A percentile compares a stretch with the other conserved stretches of the same genome.
Conservation (phyloP, 192 early-diverging fungal species). For the Spizellomyces punctatus region DNA sequence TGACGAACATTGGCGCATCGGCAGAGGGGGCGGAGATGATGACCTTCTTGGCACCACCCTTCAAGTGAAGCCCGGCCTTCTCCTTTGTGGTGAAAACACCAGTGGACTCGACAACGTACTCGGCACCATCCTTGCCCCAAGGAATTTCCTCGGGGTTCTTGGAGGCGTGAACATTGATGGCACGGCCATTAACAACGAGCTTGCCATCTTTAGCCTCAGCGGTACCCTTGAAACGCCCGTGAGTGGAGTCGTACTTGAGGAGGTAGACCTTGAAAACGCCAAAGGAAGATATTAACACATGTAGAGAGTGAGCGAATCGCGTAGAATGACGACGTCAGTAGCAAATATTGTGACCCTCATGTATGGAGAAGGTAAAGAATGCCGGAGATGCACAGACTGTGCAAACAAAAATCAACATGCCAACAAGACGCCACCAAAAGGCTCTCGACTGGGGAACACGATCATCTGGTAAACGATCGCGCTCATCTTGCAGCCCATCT, state of each 20-base stretch:
- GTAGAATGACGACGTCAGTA: neutral
- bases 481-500: too few species aligned
- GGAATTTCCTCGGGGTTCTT: slow-evolving; percentile 86
- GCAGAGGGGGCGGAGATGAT: slow-evolving; percentile 95
- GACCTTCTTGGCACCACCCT: slow-evolving; percentile 98
- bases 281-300: too few species aligned
- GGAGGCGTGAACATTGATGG: slow-evolving; percentile 74
- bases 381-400: slow-evolving; percentile 7
- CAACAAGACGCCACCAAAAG: too few species aligned
- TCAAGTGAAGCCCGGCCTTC: slow-evolving; percentile 81
- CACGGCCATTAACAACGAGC: slow-evolving; percentile 85
- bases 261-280: slow-evolving; percentile 73
- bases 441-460: too few species aligned
- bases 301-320: neutral
- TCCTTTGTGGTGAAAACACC: slow-evolving; percentile 96
- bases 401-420: too few species aligned
- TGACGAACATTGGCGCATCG: slow-evolving; percentile 98
- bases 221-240: slow-evolving; percentile 89
- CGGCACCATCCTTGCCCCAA: slow-evolving; percentile 81
- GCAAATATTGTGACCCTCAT: neutral
- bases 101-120: slow-evolving; percentile 98
- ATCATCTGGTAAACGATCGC: neutral
- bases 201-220: slow-evolving; percentile 81
- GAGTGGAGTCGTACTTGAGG: slow-evolving; percentile 98
- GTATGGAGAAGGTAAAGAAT: neutral